phyloP scores from a whole-genome alignment of 2,329 filamentous ascomycete species.

The Claviceps cyperi region DNA sequence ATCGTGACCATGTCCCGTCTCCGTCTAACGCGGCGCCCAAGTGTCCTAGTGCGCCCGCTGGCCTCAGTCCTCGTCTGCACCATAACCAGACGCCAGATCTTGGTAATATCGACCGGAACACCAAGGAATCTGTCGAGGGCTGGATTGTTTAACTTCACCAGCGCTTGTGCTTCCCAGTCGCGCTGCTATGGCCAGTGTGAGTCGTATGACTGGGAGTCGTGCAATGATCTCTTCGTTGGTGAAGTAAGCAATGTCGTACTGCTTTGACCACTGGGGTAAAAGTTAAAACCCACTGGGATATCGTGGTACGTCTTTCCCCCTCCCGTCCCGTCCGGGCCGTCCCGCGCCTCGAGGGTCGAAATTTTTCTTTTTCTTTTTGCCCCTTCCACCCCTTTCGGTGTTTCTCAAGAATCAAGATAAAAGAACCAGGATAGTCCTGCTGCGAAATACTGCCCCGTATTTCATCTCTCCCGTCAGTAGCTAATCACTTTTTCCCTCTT shows the following conservation, averaged over 20 bases:
- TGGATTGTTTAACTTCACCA: background rate
- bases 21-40: background rate
- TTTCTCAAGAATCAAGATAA: too few species aligned
- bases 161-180: background rate
- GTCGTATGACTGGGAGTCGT: background rate
- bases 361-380: background rate
- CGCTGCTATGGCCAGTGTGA: constrained; percentile 1
- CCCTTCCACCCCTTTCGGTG: background rate
- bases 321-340: too few species aligned
- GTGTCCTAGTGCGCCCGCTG: background rate
- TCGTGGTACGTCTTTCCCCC: background rate
- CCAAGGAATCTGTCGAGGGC: background rate
- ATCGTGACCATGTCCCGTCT: background rate
- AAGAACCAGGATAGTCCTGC: too few species aligned
- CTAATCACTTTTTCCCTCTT: background rate
- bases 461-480: background rate
- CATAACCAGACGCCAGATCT: background rate
- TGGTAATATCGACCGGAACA: background rate
- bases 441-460: too few species aligned
- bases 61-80: background rate
- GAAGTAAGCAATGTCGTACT: background rate
- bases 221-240: background rate
- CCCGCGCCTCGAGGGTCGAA: too few species aligned
- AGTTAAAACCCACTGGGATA: background rate
- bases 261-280: background rate